These are phyloP conservation scores for Adiantum capillusveneris DNA, from an alignment of 75 land plant genomes.

Conservation along the genomic window DNA sequence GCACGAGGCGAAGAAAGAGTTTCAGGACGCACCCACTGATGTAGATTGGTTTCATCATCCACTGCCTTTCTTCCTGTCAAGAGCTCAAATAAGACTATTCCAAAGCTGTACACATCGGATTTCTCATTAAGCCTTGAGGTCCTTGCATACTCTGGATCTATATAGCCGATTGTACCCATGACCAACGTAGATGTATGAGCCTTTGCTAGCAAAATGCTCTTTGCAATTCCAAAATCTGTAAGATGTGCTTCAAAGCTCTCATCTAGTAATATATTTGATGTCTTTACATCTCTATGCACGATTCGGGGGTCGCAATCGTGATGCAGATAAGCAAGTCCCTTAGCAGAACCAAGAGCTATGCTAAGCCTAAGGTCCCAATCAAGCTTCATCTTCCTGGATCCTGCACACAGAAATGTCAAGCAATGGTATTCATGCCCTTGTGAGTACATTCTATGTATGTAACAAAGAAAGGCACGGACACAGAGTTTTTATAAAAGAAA, in stretches of 20 bases:
- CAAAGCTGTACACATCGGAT: conserved; percentile 91
- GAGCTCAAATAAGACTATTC: conserved; percentile 82
- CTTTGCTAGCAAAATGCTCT: conserved; percentile 43
- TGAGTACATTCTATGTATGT: no score
- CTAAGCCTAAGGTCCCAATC: conserved; percentile 78
- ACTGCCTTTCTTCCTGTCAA: conserved; percentile 81
- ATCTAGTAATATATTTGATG: conserved; percentile 77
- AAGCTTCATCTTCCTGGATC: conserved; percentile 56
- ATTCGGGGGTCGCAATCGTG: conserved; percentile 92
- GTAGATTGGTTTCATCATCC: conserved; percentile 70
- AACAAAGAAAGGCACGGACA: no score
- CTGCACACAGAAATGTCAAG: conserved; percentile 15
- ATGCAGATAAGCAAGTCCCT: conserved; percentile 94
- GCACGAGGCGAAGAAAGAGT: no score
- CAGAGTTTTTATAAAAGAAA: no score
- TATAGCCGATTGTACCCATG: conserved; percentile 89
- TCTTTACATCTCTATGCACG: conserved; percentile 83
- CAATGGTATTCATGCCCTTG: no score
- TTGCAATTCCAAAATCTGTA: conserved; percentile 84
- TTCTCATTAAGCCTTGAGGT: conserved; percentile 81
- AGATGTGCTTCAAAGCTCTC: conserved; percentile 84
- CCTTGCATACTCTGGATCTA: conserved; percentile 89
- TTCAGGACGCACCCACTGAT: conserved; percentile 54
- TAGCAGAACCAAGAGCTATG: conserved; percentile 83
- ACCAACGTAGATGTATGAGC: conserved; percentile 80